Evolutionary conservation across 2,329 filamentous ascomycete genomes (phyloP).

Genomic region (Nemania sp.): DNA sequence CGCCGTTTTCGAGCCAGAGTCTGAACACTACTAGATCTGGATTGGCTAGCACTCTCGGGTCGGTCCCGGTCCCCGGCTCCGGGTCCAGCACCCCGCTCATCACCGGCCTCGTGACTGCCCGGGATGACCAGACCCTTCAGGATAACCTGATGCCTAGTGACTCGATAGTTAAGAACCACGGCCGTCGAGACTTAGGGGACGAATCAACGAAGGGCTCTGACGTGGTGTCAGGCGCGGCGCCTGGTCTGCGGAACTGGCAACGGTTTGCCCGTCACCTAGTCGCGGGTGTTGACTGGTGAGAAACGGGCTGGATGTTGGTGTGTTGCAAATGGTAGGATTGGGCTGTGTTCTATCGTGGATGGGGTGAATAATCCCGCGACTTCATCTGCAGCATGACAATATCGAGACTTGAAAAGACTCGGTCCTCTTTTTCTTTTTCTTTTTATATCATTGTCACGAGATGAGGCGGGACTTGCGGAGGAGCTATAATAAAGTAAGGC

Average conservation of each 20-base stretch:
- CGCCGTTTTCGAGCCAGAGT: slow-evolving; percentile 20
- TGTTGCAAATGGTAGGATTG: not conserved
- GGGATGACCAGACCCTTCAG: not conserved
- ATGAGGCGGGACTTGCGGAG: not conserved
- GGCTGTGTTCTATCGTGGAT: not conserved
- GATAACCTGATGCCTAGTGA: not conserved
- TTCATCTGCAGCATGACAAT: not conserved
- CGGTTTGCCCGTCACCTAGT: slow-evolving; percentile 18
- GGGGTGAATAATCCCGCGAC: not conserved
- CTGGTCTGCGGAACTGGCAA: slow-evolving; percentile 15
- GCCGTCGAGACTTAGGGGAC: slow-evolving; percentile 12
- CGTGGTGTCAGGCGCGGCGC: not conserved
- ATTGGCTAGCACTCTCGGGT: not conserved
- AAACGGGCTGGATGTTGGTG: not conserved
- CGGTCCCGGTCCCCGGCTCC: not conserved
- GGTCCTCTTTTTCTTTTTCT: not conserved
- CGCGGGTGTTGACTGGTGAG: slow-evolving; percentile 14
- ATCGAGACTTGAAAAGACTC: not conserved
- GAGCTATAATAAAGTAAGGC: not conserved
- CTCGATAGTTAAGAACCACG: slow-evolving; percentile 4
- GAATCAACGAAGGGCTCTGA: not conserved
- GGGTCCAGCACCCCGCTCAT: slow-evolving; percentile 16
- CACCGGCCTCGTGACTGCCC: slow-evolving; percentile 1
- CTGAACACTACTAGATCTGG: slow-evolving; percentile 11
- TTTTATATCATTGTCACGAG: not conserved